Conservation (phyloP, 129 eudicot genomes). For the Tagetes erecta region DNA sequence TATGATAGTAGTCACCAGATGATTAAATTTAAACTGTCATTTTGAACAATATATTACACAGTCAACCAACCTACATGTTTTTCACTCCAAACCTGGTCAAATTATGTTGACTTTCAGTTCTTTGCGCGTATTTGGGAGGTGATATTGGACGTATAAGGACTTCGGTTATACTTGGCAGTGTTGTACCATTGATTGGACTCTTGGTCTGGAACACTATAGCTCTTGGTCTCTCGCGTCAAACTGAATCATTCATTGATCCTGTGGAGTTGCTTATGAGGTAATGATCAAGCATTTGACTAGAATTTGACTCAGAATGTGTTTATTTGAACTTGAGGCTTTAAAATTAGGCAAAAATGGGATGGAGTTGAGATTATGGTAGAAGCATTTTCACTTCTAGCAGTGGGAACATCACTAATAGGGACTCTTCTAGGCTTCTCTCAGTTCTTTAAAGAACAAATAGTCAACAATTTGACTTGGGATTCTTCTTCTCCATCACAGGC, state of each 20-base stretch:
- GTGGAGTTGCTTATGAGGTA: slow-evolving; percentile 74
- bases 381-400: slow-evolving; percentile 82
- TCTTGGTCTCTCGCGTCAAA: slow-evolving; percentile 54
- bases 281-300: slow-evolving; percentile 29
- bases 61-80: background rate
- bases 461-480: slow-evolving; percentile 41
- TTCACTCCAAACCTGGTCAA: background rate
- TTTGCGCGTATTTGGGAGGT: slow-evolving; percentile 78
- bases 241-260: slow-evolving; percentile 63
- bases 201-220: slow-evolving; percentile 76
- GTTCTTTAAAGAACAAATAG: slow-evolving; percentile 79
- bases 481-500: slow-evolving; percentile 35
- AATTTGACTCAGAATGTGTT: background rate
- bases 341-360: slow-evolving; percentile 62
- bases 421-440: slow-evolving; percentile 77
- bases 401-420: slow-evolving; percentile 83
- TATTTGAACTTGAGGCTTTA: slow-evolving; percentile 9
- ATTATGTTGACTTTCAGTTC: slow-evolving; percentile 50
- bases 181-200: slow-evolving; percentile 64
- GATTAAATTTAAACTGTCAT: background rate
- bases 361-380: slow-evolving; percentile 82
- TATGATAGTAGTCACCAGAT: no score
- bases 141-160: slow-evolving; percentile 68
- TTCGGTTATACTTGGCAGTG: slow-evolving; percentile 72
- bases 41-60: slow-evolving; percentile 12